Conservation (phyloP, 495 filamentous ascomycete species). For the Neurospora terricola region DNA sequence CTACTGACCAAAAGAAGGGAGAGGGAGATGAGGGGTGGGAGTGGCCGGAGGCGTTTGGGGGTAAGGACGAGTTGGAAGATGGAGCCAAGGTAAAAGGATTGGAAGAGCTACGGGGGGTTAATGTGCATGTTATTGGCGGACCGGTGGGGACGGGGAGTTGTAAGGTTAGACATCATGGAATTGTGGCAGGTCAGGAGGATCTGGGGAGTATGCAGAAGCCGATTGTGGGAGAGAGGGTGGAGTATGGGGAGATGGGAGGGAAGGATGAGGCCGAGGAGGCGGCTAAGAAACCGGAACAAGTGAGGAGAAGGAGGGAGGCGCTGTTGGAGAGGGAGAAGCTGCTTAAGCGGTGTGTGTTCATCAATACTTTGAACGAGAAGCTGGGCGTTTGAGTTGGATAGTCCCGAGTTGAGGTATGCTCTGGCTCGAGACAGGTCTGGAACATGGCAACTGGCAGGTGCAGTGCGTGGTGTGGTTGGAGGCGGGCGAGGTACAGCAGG, state of each 20-base stretch:
- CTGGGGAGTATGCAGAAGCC: neutral
- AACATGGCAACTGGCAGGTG: neutral
- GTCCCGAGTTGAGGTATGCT: neutral
- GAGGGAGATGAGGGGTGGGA: neutral
- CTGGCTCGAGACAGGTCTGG: neutral
- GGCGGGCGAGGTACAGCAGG: neutral
- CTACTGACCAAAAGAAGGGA: neutral
- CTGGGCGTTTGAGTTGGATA: slow-evolving; percentile 4
- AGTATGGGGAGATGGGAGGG: neutral
- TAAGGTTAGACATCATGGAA: neutral
- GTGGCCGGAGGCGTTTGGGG: slow-evolving; percentile 12
- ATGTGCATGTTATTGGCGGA: slow-evolving; percentile 12
- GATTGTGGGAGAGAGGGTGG: neutral
- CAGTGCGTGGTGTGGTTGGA: neutral
- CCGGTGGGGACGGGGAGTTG: slow-evolving; percentile 8
- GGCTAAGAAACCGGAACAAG: neutral
- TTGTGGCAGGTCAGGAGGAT: neutral
- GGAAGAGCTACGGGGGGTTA: neutral
- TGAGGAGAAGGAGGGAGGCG: slow-evolving; percentile 1
- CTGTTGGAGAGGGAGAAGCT: slow-evolving; percentile 9
- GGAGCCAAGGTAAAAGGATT: neutral
- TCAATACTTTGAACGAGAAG: slow-evolving; percentile 12
- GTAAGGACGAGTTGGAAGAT: neutral
- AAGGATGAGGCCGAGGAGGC: neutral
- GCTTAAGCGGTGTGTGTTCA: slow-evolving; percentile 10